Evolutionary conservation across 805 yeast species (phyloP).

Genomic region (Hanseniaspora singularis): DNA sequence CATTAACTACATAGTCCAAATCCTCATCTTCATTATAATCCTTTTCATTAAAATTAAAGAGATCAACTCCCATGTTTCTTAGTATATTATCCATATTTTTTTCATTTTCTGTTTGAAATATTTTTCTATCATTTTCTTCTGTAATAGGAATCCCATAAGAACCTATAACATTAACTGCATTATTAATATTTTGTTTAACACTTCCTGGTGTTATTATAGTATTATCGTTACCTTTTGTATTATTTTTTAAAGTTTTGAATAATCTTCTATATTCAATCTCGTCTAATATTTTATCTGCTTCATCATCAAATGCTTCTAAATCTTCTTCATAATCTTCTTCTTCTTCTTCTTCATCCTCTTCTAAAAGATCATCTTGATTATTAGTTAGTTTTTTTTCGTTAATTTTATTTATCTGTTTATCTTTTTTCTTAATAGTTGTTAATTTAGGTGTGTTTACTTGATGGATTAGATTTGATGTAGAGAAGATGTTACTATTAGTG

Average conservation of each 20-base stretch:
- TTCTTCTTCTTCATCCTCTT: constrained; percentile 14
- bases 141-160: constrained; percentile 12
- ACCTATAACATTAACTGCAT: constrained; percentile 13
- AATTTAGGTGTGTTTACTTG: not conserved
- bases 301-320: constrained; percentile 15
- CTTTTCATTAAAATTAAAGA: constrained; percentile 11
- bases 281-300: constrained; percentile 14
- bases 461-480: not conserved
- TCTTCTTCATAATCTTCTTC: constrained; percentile 16
- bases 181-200: constrained; percentile 7
- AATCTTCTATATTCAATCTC: constrained; percentile 12
- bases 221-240: not conserved
- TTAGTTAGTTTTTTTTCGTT: no score
- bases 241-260: constrained; percentile 6
- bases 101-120: constrained; percentile 15
- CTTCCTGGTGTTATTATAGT: no score
- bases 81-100: constrained; percentile 12
- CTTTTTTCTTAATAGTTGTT: not conserved
- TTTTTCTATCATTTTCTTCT: constrained; percentile 13
- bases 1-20: constrained; percentile 8
- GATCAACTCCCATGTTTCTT: constrained; percentile 13
- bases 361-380: no score
- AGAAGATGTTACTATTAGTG: not conserved
- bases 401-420: no score
- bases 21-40: constrained; percentile 15